Evolutionary conservation across 1,284 basidiomycete genomes (phyloP).

Genomic region (Gomphus bonarii): DNA sequence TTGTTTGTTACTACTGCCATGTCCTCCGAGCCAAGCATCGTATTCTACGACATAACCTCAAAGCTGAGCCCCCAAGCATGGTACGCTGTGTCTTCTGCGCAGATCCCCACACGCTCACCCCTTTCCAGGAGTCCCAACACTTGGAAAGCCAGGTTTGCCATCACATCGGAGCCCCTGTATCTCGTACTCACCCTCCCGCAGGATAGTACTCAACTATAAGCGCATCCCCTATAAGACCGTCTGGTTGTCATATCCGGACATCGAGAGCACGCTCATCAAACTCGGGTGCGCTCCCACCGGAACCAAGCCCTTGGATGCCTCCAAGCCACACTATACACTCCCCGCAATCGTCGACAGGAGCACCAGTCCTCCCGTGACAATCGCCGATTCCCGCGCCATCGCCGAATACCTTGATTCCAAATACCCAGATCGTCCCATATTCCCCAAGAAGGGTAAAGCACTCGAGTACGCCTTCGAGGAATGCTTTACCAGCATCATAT

Average conservation of each 20-base stretch:
- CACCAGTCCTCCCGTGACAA: constrained; percentile 11
- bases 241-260: constrained; percentile 32
- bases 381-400: constrained; percentile 33
- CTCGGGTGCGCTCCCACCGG: constrained; percentile 24
- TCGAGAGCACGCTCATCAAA: constrained; percentile 21
- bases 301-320: constrained; percentile 20
- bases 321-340: constrained; percentile 25
- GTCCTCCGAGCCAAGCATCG: constrained; percentile 38
- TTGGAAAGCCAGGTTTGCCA: constrained; percentile 6
- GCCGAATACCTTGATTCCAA: constrained; percentile 34
- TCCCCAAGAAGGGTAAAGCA: not conserved
- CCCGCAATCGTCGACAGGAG: constrained; percentile 28
- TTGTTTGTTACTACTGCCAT: not conserved
- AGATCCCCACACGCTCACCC: not conserved
- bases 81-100: constrained; percentile 16
- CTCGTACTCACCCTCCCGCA: constrained; percentile 10
- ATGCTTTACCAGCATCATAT: not conserved
- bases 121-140: not conserved
- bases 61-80: constrained; percentile 46
- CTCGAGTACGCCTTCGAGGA: constrained; percentile 15
- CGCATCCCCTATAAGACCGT: constrained; percentile 29
- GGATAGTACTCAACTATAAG: constrained; percentile 31
- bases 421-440: constrained; percentile 15
- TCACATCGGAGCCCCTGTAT: not conserved
- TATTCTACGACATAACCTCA: constrained; percentile 55